A percentile compares a stretch with the other conserved stretches of the same genome.
Evolutionary conservation across 2,329 filamentous ascomycete species (phyloP).

Genomic region (Colletotrichum sp.): DNA sequence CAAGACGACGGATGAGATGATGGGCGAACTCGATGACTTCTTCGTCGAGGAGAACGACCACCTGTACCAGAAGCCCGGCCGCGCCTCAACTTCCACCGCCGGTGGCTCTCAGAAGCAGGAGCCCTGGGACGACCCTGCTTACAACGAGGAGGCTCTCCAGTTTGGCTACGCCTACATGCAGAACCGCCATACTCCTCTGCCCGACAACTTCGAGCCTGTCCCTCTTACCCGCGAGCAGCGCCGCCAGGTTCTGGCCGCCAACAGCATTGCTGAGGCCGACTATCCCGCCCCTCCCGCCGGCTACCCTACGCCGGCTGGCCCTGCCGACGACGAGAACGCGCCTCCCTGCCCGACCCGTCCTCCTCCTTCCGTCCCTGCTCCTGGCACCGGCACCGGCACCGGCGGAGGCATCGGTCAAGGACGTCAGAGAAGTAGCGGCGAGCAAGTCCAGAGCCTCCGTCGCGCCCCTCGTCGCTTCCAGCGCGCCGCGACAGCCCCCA

Average conservation of each 20-base stretch:
- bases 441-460: slow-evolving; percentile 1
- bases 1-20: not conserved
- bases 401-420: not conserved
- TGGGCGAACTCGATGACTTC: slow-evolving; percentile 9
- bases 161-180: slow-evolving; percentile 7
- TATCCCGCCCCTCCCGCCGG: slow-evolving; percentile 1
- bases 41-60: slow-evolving; percentile 6
- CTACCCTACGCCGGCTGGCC: slow-evolving; percentile 7
- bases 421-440: not conserved
- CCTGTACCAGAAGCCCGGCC: not conserved
- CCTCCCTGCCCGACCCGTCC: slow-evolving; percentile 10
- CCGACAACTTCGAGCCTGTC: not conserved
- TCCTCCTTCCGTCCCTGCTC: not conserved
- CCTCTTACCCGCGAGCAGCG: slow-evolving; percentile 3
- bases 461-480: slow-evolving; percentile 7
- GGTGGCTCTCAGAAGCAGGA: not conserved
- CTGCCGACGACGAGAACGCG: not conserved
- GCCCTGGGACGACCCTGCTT: slow-evolving; percentile 1
- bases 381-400: not conserved
- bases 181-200: not conserved
- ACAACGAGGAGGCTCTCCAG: slow-evolving; percentile 7
- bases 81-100: not conserved
- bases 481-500: slow-evolving; percentile 9
- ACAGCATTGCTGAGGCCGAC: slow-evolving; percentile 6
- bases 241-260: not conserved